phyloP scores from a whole-genome alignment of 345 rosid species.

The Lenwebbia sp. region DNA sequence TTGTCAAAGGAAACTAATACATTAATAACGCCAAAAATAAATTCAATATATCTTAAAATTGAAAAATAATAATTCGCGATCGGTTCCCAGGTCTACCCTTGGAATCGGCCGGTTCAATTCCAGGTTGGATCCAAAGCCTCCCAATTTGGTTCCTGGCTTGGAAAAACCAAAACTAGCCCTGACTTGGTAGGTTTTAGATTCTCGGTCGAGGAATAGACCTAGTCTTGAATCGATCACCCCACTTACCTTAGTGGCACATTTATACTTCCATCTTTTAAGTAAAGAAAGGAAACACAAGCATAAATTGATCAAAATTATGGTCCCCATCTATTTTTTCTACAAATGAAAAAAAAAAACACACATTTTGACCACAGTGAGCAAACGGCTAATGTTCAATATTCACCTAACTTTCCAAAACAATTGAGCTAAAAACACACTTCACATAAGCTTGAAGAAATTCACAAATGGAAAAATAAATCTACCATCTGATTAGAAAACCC shows the following conservation, averaged over 20 bases:
- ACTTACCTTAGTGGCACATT: neutral
- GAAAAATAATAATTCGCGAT: neutral
- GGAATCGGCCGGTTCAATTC: fast-evolving
- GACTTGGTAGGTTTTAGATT: no score
- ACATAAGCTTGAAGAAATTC: neutral
- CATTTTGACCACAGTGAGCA: neutral
- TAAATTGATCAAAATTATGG: neutral
- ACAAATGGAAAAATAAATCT: neutral
- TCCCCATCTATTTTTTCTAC: neutral
- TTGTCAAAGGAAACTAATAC: neutral
- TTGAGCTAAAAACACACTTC: neutral
- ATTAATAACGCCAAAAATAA: neutral
- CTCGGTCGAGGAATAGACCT: fast-evolving
- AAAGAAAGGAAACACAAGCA: neutral
- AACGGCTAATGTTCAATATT: neutral
- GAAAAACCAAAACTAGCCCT: neutral
- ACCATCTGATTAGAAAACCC: neutral
- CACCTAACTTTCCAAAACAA: neutral
- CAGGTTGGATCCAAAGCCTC: fast-evolving
- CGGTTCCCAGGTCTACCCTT: neutral
- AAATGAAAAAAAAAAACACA: neutral
- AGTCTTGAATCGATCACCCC: fast-evolving
- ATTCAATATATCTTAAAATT: neutral
- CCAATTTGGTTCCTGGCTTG: fast-evolving
- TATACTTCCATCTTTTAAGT: neutral